A percentile compares a stretch with the other conserved stretches of the same genome.
phyloP scores from a whole-genome alignment of 2,329 filamentous ascomycete genomes.

The Aspergillus flavus region DNA sequence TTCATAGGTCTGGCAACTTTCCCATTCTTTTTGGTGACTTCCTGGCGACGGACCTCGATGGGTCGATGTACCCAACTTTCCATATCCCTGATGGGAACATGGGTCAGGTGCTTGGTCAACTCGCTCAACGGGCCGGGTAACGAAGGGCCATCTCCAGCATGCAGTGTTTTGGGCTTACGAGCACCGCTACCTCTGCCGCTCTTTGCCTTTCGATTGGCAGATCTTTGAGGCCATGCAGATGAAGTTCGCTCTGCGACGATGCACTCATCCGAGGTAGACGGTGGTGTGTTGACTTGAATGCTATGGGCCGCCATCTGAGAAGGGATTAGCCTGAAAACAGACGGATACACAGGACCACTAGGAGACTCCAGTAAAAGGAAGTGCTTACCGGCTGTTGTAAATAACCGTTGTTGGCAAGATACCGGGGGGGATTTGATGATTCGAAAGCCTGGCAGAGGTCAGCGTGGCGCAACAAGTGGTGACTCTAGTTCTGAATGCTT shows the following conservation, averaged over 20 bases:
- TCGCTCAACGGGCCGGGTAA: constrained; percentile 31
- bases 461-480: background rate
- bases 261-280: constrained; percentile 25
- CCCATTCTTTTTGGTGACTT: constrained; percentile 71
- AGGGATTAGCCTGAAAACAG: background rate
- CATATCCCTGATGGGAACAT: constrained; percentile 74
- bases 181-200: constrained; percentile 17
- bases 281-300: constrained; percentile 28
- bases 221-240: constrained; percentile 21
- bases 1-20: constrained; percentile 95
- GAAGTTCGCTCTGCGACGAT: constrained; percentile 15
- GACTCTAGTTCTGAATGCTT: constrained; percentile 12
- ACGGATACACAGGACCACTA: background rate
- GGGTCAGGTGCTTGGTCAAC: constrained; percentile 36
- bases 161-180: constrained; percentile 15
- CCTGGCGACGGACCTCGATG: constrained; percentile 64
- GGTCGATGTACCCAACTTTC: constrained; percentile 75
- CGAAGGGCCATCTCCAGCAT: background rate
- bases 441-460: constrained; percentile 21
- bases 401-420: constrained; percentile 20
- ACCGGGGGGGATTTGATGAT: constrained; percentile 17
- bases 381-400: constrained; percentile 27
- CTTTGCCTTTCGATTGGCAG: constrained; percentile 13
- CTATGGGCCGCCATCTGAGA: constrained; percentile 21
- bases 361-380: background rate